Evolutionary conservation across 176 grass and related monocot genomes (phyloP), one percentile per base, ranked within the genome.

Genomic region (Luzula sylvatica): DNA sequence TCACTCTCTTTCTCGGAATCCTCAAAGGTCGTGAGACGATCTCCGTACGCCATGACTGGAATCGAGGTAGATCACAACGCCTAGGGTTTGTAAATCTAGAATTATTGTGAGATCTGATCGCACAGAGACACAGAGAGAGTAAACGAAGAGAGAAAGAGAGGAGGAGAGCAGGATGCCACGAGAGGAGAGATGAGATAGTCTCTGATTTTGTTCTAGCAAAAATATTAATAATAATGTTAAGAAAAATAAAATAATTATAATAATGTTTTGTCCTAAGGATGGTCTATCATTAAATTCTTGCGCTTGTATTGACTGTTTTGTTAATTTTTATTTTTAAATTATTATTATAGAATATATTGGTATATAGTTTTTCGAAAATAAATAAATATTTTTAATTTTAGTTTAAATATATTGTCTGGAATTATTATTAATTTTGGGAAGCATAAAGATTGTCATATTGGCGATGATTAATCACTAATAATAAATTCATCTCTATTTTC

Each of bases 1-100:
- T 88, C 89, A 76, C 80, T 95, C 73, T 95, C 89, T 72, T 87
- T 72, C 89, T 95, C 89, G 5, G 66, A 23, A 59, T 95, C 89
- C 83, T 95, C 83, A 49, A 95, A 95, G 44, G 89, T 95, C 3
- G 89, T 88, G 27, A 95, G 7, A 42, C 89, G 90, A 28, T 86
- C 80, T 64, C 68, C 72, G 74, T 79, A 73, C 41, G 71, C 58
- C 90, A 88, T 95, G 79, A 55, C 43, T 43, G 67, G n/a, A 18
- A 25, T 57, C 66, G 12, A 68, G 71, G 26, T 42, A 4, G 53
- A 15, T 54, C 50, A 63, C 66, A 67, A 69, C 55, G 1, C 30
- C 30, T 35, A 35, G 30, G 30, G 30, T 2, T 35, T 35, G 7
- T 2, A 9, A 35, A 35, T 35, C 30, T 35, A 4, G 30, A 35